phyloP scores from a whole-genome alignment of 257 asterid species.

The Ehretia macrophylla region DNA sequence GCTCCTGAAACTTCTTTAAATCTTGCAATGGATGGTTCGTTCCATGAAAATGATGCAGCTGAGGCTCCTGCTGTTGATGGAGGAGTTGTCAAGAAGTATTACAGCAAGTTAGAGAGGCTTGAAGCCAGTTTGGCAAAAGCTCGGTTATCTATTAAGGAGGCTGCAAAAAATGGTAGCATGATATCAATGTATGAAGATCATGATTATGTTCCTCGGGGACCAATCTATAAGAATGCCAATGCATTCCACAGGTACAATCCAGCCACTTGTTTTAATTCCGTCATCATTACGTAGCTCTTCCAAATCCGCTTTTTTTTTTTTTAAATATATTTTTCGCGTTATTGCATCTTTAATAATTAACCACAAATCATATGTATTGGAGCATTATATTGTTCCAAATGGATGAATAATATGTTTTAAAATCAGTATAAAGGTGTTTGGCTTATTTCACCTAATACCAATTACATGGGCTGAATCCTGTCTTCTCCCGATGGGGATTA shows the following conservation, averaged over 20 bases:
- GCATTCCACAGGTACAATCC: slow-evolving; percentile 34
- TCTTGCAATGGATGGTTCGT: slow-evolving; percentile 6
- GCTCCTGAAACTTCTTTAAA: slow-evolving; percentile 5
- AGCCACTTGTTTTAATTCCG: not conserved
- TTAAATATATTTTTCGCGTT: no score
- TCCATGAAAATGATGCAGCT: slow-evolving; percentile 11
- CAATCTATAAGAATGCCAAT: slow-evolving; percentile 35
- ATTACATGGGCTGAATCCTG: no score
- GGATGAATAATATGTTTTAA: no score
- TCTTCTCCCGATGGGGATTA: no score
- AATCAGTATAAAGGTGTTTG: no score
- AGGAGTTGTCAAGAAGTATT: not conserved
- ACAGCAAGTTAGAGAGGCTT: slow-evolving; percentile 26
- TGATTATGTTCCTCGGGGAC: slow-evolving; percentile 38
- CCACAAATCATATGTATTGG: no score
- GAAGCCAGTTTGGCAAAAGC: slow-evolving; percentile 29
- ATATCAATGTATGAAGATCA: slow-evolving; percentile 26
- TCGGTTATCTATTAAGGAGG: slow-evolving; percentile 31
- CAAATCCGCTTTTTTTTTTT: no score
- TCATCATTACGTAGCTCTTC: no score
- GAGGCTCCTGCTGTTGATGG: not conserved
- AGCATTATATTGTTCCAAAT: no score
- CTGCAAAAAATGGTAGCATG: slow-evolving; percentile 29
- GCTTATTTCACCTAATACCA: no score
- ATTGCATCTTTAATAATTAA: no score